These are phyloP conservation scores for Haematococcus sp. DNA, from an alignment of 139 green algal genomes.

Conservation along the genomic window DNA sequence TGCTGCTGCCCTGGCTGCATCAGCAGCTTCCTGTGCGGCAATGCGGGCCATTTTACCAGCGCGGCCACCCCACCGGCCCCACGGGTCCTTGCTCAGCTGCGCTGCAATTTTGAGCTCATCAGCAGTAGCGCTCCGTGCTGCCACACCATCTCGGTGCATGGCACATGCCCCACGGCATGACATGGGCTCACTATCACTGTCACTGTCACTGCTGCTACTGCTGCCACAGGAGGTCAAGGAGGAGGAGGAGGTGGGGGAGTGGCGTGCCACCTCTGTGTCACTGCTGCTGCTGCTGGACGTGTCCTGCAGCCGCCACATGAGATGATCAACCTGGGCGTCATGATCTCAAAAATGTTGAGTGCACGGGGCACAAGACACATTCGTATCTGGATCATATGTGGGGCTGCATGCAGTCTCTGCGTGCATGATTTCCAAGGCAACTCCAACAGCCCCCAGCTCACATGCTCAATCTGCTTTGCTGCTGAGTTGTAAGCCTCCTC, in stretches of 20 bases:
- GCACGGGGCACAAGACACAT: too few species aligned
- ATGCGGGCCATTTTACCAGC: slow-evolving; percentile 83
- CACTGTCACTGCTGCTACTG: slow-evolving; percentile 18
- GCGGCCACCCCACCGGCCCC: slow-evolving; percentile 56
- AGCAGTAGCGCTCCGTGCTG: slow-evolving; percentile 33
- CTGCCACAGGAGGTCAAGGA: background rate
- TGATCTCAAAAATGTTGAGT: too few species aligned
- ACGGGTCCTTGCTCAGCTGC: slow-evolving; percentile 57
- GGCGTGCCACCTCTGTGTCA: background rate
- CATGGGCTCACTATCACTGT: slow-evolving; percentile 24
- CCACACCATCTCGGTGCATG: slow-evolving; percentile 60
- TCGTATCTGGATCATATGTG: too few species aligned
- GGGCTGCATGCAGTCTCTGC: too few species aligned
- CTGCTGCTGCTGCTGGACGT: background rate
- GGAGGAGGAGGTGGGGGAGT: slow-evolving; percentile 3
- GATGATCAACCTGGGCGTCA: background rate
- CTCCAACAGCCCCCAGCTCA: slow-evolving; percentile 12
- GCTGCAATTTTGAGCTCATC: slow-evolving; percentile 65
- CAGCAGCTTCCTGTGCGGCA: slow-evolving; percentile 12
- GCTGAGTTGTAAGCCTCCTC: slow-evolving; percentile 72
- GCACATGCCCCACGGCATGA: slow-evolving; percentile 16
- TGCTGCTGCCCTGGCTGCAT: background rate
- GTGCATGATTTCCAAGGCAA: too few species aligned
- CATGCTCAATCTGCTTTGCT: slow-evolving; percentile 36
- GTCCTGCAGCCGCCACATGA: background rate